phyloP scores from a whole-genome alignment of 1,284 basidiomycete genomes.

The Hymenochaete sp. region DNA sequence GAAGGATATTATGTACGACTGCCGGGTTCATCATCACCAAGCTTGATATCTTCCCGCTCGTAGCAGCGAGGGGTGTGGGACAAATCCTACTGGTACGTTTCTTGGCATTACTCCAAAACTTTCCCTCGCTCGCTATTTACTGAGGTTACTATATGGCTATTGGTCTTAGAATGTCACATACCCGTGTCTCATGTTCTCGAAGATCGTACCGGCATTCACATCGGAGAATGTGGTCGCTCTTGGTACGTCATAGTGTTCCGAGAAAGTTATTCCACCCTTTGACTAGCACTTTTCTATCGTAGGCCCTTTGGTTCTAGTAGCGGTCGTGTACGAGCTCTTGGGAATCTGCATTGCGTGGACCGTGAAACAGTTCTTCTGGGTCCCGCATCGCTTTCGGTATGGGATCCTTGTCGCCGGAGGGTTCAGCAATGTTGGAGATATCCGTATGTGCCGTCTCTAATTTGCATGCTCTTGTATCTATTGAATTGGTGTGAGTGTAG shows the following conservation, averaged over 20 bases:
- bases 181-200: slow-evolving; percentile 69
- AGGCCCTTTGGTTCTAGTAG: slow-evolving; percentile 52
- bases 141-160: not conserved
- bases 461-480: not conserved
- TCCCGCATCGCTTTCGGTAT: slow-evolving; percentile 66
- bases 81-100: slow-evolving; percentile 48
- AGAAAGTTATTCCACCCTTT: not conserved
- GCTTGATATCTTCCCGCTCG: slow-evolving; percentile 48
- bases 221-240: slow-evolving; percentile 54
- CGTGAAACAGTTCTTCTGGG: slow-evolving; percentile 62
- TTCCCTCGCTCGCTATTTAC: too few species aligned
- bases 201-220: slow-evolving; percentile 68
- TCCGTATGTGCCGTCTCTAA: slow-evolving; percentile 40
- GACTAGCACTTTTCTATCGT: not conserved
- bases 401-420: slow-evolving; percentile 58
- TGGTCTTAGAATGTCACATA: slow-evolving; percentile 50
- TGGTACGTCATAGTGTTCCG: slow-evolving; percentile 34
- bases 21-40: slow-evolving; percentile 54
- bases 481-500: too few species aligned
- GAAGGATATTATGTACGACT: slow-evolving; percentile 25
- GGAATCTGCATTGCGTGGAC: slow-evolving; percentile 49
- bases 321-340: slow-evolving; percentile 42
- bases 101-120: too few species aligned
- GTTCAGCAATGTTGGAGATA: slow-evolving; percentile 58
- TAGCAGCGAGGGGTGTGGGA: slow-evolving; percentile 50